Conservation (phyloP, 2,329 filamentous ascomycete species). For the Ceratocystis papillata region DNA sequence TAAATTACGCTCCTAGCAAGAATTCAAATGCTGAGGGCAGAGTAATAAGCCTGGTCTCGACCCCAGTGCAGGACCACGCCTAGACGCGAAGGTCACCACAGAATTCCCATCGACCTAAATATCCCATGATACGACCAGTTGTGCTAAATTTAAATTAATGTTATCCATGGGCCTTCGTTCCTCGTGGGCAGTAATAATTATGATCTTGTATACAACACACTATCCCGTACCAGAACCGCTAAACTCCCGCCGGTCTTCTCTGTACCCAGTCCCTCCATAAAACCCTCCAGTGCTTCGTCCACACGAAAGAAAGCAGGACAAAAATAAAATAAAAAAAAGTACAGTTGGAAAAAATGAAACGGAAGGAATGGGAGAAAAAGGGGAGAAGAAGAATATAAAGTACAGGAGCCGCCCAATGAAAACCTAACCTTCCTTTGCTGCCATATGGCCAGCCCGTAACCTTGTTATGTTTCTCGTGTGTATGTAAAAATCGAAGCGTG, state of each 20-base stretch:
- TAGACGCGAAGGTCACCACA: no score
- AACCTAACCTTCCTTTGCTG: conserved; percentile 1
- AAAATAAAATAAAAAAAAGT: conserved; percentile 10
- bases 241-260: neutral
- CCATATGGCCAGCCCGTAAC: neutral
- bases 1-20: no score
- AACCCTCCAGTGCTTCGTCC: neutral
- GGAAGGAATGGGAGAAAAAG: neutral
- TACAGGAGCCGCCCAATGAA: conserved; percentile 16
- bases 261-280: neutral
- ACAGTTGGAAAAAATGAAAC: conserved; percentile 2
- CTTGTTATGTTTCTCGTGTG: conserved; percentile 9
- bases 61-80: no score
- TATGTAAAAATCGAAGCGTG: conserved; percentile 5
- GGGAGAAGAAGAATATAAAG: conserved; percentile 1
- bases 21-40: no score
- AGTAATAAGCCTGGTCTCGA: no score
- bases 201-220: conserved; percentile 11
- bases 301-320: conserved; percentile 10
- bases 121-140: no score
- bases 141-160: neutral
- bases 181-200: conserved; percentile 10
- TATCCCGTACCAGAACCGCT: neutral
- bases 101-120: no score
- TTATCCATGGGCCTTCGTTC: neutral